Evolutionary conservation across 2,329 filamentous ascomycete species (phyloP).

Genomic region (Mycosphaerella arachidis): DNA sequence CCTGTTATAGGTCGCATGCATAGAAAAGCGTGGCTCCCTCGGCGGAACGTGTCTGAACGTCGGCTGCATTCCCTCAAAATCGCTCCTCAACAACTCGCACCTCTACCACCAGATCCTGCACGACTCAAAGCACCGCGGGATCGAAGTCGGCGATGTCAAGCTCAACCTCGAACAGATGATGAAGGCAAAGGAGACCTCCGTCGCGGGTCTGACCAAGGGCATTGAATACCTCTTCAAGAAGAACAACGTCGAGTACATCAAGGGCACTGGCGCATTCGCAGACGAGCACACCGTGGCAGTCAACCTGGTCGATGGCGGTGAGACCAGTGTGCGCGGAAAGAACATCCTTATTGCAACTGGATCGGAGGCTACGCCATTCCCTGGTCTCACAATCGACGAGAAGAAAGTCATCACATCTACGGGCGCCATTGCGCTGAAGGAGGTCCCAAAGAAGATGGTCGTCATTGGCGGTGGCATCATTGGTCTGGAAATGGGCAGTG

Average conservation of each 20-base stretch:
- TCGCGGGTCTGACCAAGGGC: slow-evolving; percentile 85
- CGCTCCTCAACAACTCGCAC: slow-evolving; percentile 98
- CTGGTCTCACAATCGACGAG: slow-evolving; percentile 92
- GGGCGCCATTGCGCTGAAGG: slow-evolving; percentile 79
- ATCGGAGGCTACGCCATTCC: slow-evolving; percentile 92
- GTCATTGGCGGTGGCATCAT: slow-evolving; percentile 99
- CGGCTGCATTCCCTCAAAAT: slow-evolving; percentile 98
- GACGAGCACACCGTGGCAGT: slow-evolving; percentile 84
- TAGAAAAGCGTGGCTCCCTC: slow-evolving; percentile 93
- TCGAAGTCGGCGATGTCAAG: slow-evolving; percentile 95
- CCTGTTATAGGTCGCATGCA: slow-evolving; percentile 72
- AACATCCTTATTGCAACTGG: slow-evolving; percentile 98
- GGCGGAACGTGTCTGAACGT: slow-evolving; percentile 98
- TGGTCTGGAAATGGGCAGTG: slow-evolving; percentile 94
- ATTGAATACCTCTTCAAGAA: slow-evolving; percentile 99
- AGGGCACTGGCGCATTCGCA: slow-evolving; percentile 58
- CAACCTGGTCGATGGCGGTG: slow-evolving; percentile 82
- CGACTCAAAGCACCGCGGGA: slow-evolving; percentile 94
- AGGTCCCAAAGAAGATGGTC: slow-evolving; percentile 93
- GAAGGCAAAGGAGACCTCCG: slow-evolving; percentile 96
- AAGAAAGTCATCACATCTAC: slow-evolving; percentile 96
- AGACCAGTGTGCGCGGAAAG: slow-evolving; percentile 82
- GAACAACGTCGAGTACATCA: slow-evolving; percentile 97
- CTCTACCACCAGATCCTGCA: slow-evolving; percentile 93
- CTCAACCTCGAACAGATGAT: slow-evolving; percentile 94